phyloP scores from a whole-genome alignment of 306 rosid genomes.

The Hippophae tibetana region DNA sequence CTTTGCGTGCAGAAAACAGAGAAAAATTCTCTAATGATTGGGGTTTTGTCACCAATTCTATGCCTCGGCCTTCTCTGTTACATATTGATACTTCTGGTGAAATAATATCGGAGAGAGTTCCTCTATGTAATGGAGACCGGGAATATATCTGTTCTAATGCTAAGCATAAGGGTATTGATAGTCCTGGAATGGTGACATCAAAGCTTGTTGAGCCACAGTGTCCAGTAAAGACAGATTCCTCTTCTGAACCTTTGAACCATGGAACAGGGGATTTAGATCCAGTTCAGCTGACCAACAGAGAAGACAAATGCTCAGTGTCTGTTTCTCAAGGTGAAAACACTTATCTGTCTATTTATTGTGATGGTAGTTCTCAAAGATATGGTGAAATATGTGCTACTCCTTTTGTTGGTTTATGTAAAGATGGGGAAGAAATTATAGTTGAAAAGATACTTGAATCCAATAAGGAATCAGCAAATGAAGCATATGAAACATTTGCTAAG shows the following conservation, averaged over 20 bases:
- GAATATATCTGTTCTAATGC: conserved; percentile 24
- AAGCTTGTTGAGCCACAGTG: conserved; percentile 62
- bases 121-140: conserved; percentile 28
- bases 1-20: conserved; percentile 25
- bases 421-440: conserved; percentile 22
- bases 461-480: conserved; percentile 44
- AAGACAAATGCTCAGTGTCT: conserved; percentile 22
- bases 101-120: conserved; percentile 32
- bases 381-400: conserved; percentile 17
- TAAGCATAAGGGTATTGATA: conserved; percentile 67
- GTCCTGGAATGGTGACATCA: conserved; percentile 88
- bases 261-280: conserved; percentile 29
- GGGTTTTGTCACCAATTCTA: conserved; percentile 28
- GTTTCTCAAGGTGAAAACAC: conserved; percentile 28
- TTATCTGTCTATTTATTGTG: conserved; percentile 25
- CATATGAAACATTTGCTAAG: conserved; percentile 37
- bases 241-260: conserved; percentile 17
- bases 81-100: conserved; percentile 36
- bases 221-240: conserved; percentile 29
- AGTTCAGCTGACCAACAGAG: conserved; percentile 18
- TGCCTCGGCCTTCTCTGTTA: conserved; percentile 39
- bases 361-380: conserved; percentile 17
- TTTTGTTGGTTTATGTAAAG: conserved; percentile 14
- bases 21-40: conserved; percentile 29
- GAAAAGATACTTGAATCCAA: conserved; percentile 46